These are phyloP conservation scores for Tricholoma sp. DNA, from an alignment of 768 basidiomycete species.

Conservation along the genomic window DNA sequence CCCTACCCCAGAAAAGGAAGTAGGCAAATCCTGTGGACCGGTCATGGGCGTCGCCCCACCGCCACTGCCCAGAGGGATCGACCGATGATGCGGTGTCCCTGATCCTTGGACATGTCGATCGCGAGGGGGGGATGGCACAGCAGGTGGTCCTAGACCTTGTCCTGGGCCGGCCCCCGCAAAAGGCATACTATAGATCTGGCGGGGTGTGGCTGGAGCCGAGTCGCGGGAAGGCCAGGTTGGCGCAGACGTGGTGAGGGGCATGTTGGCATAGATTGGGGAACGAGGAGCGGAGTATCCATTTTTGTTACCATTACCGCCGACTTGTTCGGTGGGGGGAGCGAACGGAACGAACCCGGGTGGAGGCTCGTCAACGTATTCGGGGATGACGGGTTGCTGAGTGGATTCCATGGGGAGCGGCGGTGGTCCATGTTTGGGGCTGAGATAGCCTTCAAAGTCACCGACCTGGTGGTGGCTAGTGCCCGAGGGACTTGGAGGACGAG, in stretches of 20 bases:
- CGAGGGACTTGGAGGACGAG: background rate
- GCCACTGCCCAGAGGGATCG: background rate
- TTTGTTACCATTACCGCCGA: background rate
- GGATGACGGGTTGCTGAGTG: background rate
- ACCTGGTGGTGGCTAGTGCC: background rate
- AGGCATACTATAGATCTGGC: background rate
- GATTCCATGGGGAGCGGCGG: background rate
- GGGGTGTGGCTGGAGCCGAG: background rate
- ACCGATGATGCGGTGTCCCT: background rate
- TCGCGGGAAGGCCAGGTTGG: background rate
- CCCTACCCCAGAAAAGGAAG: background rate
- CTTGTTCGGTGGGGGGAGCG: background rate
- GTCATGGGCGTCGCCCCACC: background rate
- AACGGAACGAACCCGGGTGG: background rate
- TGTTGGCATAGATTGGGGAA: background rate
- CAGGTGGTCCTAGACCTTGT: background rate
- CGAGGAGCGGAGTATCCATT: background rate
- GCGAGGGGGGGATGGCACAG: background rate
- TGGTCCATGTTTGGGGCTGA: constrained; percentile 2
- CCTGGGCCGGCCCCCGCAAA: background rate
- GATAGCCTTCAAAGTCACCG: background rate
- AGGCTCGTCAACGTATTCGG: background rate
- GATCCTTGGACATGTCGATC: background rate
- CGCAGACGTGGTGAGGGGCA: background rate
- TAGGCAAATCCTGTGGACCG: background rate